phyloP scores from a whole-genome alignment of 139 green algal species.

The Picochlorum costavermella region DNA sequence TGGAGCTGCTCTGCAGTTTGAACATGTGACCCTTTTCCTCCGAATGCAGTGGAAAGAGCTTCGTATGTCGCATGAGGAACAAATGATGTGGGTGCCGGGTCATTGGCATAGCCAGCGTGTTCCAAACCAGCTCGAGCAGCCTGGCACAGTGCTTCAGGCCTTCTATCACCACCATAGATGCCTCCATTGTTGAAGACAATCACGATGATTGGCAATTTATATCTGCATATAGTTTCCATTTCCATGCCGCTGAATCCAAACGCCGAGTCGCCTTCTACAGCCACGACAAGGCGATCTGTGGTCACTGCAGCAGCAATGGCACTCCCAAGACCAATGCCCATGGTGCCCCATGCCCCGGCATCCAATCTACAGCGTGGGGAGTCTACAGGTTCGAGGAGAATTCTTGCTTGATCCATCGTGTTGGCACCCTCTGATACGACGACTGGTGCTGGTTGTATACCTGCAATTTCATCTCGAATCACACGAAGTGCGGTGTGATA shows the following conservation, averaged over 20 bases:
- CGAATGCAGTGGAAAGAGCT: constrained; percentile 60
- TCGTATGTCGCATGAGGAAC: constrained; percentile 52
- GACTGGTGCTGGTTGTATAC: constrained; percentile 30
- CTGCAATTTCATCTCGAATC: constrained; percentile 37
- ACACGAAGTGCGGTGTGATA: constrained; percentile 47
- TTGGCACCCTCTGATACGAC: constrained; percentile 69
- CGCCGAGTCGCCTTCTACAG: constrained; percentile 72
- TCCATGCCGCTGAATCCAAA: constrained; percentile 80
- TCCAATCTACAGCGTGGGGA: constrained; percentile 60
- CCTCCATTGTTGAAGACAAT: constrained; percentile 76
- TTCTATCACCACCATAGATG: constrained; percentile 72
- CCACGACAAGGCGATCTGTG: constrained; percentile 44
- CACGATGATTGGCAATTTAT: constrained; percentile 62
- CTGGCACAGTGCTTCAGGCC: constrained; percentile 20
- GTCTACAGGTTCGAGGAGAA: constrained; percentile 38
- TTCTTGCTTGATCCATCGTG: constrained; percentile 70
- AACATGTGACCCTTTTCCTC: constrained; percentile 37
- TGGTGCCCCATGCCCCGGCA: constrained; percentile 75
- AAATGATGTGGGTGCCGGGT: constrained; percentile 68
- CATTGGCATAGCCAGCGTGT: constrained; percentile 24
- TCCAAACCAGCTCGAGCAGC: constrained; percentile 31
- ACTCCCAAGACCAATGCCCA: constrained; percentile 69
- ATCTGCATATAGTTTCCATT: constrained; percentile 60
- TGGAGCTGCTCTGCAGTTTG: constrained; percentile 34
- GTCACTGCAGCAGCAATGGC: constrained; percentile 27